These are phyloP conservation scores for Shiraia bambusicola DNA, from an alignment of 2,329 filamentous ascomycete species.

Conservation along the genomic window DNA sequence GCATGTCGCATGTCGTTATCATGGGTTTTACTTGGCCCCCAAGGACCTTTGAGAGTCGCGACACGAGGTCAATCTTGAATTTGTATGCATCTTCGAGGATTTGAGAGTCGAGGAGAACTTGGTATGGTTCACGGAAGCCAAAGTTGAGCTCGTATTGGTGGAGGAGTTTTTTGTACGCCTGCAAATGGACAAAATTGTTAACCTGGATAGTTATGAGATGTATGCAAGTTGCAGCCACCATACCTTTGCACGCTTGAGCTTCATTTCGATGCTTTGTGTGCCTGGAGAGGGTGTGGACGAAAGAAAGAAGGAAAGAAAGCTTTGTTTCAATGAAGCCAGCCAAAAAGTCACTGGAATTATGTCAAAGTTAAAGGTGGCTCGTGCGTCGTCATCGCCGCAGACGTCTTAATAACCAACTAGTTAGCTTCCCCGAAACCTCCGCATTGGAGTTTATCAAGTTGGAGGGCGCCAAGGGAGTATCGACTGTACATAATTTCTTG, in stretches of 20 bases:
- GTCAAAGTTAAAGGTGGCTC: not conserved
- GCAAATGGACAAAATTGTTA: slow-evolving; percentile 53
- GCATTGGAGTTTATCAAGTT: slow-evolving; percentile 1
- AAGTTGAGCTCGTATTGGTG: slow-evolving; percentile 85
- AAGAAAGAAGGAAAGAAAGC: slow-evolving; percentile 5
- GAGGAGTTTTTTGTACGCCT: slow-evolving; percentile 89
- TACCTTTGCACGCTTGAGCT: slow-evolving; percentile 38
- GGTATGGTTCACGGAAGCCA: slow-evolving; percentile 91
- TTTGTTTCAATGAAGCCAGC: slow-evolving; percentile 6
- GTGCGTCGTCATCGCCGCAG: slow-evolving; percentile 3
- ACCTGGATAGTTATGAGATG: not conserved
- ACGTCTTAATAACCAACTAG: too few relatives aligned
- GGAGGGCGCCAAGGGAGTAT: not conserved
- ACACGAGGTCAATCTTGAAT: slow-evolving; percentile 84
- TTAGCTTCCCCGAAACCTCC: slow-evolving; percentile 7
- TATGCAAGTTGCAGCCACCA: not conserved
- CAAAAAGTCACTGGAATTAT: slow-evolving; percentile 10
- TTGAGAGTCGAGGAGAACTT: slow-evolving; percentile 74
- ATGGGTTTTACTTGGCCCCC: slow-evolving; percentile 85
- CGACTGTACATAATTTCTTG: slow-evolving; percentile 3
- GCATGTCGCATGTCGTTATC: slow-evolving; percentile 80
- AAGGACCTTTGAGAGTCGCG: slow-evolving; percentile 75
- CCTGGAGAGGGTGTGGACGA: slow-evolving; percentile 3
- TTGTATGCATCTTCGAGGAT: slow-evolving; percentile 78
- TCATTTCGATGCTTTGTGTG: slow-evolving; percentile 23